A percentile compares a stretch with the other conserved stretches of the same genome.
phyloP scores from a whole-genome alignment of 2,329 filamentous ascomycete genomes.

The Microdochium bolleyi region DNA sequence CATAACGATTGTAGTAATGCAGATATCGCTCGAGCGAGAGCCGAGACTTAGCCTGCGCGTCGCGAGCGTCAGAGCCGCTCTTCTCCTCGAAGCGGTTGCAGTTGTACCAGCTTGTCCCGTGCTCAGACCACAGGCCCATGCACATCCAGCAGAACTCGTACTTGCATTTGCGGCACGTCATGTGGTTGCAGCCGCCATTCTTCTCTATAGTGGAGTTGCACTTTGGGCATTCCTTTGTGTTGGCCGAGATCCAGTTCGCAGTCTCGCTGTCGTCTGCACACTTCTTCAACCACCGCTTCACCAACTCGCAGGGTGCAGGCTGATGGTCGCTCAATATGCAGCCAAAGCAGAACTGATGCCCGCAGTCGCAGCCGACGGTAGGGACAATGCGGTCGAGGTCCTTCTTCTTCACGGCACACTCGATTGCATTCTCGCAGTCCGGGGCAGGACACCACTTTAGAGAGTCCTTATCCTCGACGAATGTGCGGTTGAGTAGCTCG shows the following conservation, averaged over 20 bases:
- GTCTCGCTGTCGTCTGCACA: conserved; percentile 98
- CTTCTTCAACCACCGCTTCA: conserved; percentile 96
- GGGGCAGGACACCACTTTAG: conserved; percentile 97
- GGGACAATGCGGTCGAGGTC: conserved; percentile 81
- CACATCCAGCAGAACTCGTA: conserved; percentile 90
- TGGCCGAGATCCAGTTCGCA: conserved; percentile 98
- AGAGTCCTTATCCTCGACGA: conserved; percentile 92
- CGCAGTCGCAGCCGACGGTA: conserved; percentile 79
- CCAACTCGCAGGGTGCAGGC: conserved; percentile 81
- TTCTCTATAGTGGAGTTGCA: conserved; percentile 98
- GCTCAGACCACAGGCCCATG: conserved; percentile 97
- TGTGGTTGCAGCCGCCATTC: conserved; percentile 50
- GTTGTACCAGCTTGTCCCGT: conserved; percentile 99
- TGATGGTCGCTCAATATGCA: conserved; percentile 87
- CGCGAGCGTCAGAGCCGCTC: conserved; percentile 81
- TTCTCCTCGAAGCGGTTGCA: conserved; percentile 97
- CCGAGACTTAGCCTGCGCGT: conserved; percentile 84
- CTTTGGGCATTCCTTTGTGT: conserved; percentile 96
- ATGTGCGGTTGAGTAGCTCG: conserved; percentile 82
- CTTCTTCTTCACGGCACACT: conserved; percentile 81
- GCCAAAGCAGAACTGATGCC: conserved; percentile 89
- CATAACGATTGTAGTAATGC: conserved; percentile 98
- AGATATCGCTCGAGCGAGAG: conserved; percentile 92
- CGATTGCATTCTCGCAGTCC: conserved; percentile 90
- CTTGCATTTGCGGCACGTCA: conserved; percentile 27